Percentiles rank a stretch among this genome's conserved stretches.
Evolutionary conservation across 306 rosid species (phyloP).

Genomic region (Pyrus betulifolia): DNA sequence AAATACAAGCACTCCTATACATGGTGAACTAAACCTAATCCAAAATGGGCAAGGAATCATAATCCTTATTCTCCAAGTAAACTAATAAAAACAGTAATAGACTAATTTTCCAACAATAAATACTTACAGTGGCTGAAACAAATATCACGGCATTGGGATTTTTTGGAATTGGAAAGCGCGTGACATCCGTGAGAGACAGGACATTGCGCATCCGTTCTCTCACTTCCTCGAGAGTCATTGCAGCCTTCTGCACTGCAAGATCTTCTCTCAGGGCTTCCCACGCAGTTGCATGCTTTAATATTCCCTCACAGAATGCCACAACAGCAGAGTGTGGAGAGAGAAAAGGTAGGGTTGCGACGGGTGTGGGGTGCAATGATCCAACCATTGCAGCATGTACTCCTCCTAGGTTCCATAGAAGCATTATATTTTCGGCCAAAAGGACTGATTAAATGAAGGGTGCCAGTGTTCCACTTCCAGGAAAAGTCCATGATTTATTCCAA

Average conservation of each 20-base stretch:
- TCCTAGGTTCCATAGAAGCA: slow-evolving; percentile 46
- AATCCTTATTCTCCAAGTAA: too few species aligned
- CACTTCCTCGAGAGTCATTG: slow-evolving; percentile 90
- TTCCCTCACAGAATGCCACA: slow-evolving; percentile 99
- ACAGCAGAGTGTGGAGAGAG: slow-evolving; percentile 91
- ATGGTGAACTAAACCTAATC: too few species aligned
- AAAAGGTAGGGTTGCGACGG: slow-evolving; percentile 93
- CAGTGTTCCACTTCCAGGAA: not conserved
- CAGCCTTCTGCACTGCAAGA: slow-evolving; percentile 56
- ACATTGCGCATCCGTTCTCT: slow-evolving; percentile 86
- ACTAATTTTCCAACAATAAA: slow-evolving; percentile 10
- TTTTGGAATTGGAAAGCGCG: slow-evolving; percentile 93
- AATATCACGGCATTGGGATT: slow-evolving; percentile 76
- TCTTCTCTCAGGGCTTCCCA: slow-evolving; percentile 92
- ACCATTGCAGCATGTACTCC: slow-evolving; percentile 99
- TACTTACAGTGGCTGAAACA: slow-evolving; percentile 94
- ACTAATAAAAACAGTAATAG: not conserved
- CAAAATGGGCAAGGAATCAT: too few species aligned
- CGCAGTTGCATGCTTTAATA: slow-evolving; percentile 88
- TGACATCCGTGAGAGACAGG: slow-evolving; percentile 92
- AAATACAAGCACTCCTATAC: too few species aligned
- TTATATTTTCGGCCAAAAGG: slow-evolving; percentile 14
- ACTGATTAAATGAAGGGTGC: slow-evolving; percentile 6
- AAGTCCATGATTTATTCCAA: not conserved
- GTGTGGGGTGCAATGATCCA: slow-evolving; percentile 94